Evolutionary conservation across 495 filamentous ascomycete species (phyloP), one percentile per base, ranked within the genome.

Genomic region (Cryomyces minteri): DNA sequence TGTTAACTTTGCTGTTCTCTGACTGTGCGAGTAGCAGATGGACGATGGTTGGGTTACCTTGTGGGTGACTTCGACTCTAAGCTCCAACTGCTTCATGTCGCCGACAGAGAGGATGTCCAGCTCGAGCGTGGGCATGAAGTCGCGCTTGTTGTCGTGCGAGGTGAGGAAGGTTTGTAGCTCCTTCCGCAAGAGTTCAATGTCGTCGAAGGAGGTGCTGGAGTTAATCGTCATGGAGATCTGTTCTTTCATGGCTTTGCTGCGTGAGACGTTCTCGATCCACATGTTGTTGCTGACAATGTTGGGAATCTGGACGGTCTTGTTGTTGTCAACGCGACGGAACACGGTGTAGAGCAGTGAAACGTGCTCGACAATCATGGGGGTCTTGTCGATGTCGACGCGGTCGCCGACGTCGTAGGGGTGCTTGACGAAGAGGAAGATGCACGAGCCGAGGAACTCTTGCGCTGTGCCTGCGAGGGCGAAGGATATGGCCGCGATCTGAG

Each of bases 321-420:
- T 47, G 29, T 18, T 46, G 39, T 52, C 47, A 4, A 55, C 41
- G 4, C 50, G 50, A 11, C 52, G 51, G 47, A 55, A 52, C 37
- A 53, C 51, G 31, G 46, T 38, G 47, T 52, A 55, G 52, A 55
- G 53, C 14, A 55, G 37, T 28, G 47, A 46, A 39, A 55, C 53
- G 47, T 53, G 52, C 44, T 55, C 51, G 6, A 53, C 52, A 38
- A 55, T 41, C 5, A 55, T 46, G 32, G 45, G 37, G 9, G 40
- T 39, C 0, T 53, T 31, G 47, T 43, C 42, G 47, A 53, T 50
- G 44, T 47, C 39, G 25, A 55, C 52, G 4, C 49, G 41, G 43
- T 55, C 51, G 47, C 52, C 52, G 29, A 53, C 50, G 34, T 55
- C 52, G 51, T 52, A 55, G 4, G 52, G 52, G 31, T 55, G 51